Conservation (phyloP, 768 basidiomycete species). For the Mycena filopes region DNA sequence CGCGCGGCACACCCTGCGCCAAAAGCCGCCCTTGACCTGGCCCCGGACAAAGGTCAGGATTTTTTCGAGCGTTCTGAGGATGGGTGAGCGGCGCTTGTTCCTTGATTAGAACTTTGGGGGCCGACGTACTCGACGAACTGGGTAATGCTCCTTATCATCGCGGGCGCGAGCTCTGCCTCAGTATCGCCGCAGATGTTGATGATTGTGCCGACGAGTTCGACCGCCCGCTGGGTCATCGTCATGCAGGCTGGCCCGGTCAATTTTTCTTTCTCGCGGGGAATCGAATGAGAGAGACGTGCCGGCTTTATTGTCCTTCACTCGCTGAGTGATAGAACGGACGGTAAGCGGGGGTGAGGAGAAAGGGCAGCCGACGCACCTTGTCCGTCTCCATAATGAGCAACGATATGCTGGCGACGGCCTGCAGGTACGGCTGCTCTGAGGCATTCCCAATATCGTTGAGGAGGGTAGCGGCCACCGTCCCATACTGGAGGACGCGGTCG, state of each 20-base stretch:
- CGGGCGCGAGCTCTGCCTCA: conserved; percentile 18
- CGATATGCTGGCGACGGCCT: conserved; percentile 18
- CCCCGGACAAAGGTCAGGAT: conserved; percentile 16
- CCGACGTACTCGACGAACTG: conserved; percentile 20
- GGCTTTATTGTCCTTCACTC: conserved; percentile 14
- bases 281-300: background rate
- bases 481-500: conserved; percentile 15
- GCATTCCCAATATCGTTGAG: conserved; percentile 21
- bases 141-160: conserved; percentile 19
- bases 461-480: conserved; percentile 4
- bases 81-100: background rate
- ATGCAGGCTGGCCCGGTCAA: conserved; percentile 4
- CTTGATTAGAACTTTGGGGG: background rate
- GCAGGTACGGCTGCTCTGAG: conserved; percentile 18
- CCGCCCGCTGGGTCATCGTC: conserved; percentile 13
- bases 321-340: background rate
- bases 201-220: conserved; percentile 23
- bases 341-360: background rate
- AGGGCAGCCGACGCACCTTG: background rate
- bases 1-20: conserved; percentile 18
- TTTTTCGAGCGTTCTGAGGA: conserved; percentile 21
- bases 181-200: conserved; percentile 24
- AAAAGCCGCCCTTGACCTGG: conserved; percentile 15
- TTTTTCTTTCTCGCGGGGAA: background rate
- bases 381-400: conserved; percentile 18